Percentiles rank a stretch among this genome's conserved stretches.
phyloP scores from a whole-genome alignment of 805 yeast genomes.

The Diddensiella transvaalensis region DNA sequence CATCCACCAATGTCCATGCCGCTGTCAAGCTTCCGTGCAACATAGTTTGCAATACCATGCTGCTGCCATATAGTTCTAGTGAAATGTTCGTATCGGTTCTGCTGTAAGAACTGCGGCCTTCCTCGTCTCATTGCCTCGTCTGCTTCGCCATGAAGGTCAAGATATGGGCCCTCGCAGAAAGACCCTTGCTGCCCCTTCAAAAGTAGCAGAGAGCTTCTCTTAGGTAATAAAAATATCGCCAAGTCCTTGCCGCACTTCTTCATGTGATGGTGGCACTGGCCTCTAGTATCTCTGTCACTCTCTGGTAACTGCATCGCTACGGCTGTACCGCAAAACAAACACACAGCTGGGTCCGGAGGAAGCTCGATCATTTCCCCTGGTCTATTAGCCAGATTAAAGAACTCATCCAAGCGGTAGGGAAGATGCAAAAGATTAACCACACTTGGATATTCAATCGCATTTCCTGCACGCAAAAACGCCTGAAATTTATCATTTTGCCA shows the following conservation, averaged over 20 bases:
- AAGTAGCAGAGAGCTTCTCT: conserved; percentile 59
- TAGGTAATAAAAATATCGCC: conserved; percentile 72
- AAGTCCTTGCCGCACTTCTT: conserved; percentile 53
- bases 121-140: conserved; percentile 68
- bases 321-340: conserved; percentile 74
- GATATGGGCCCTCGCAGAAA: conserved; percentile 76
- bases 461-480: background rate
- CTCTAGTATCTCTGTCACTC: conserved; percentile 46
- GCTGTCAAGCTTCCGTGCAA: conserved; percentile 77
- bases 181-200: conserved; percentile 77
- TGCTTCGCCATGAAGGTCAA: conserved; percentile 82
- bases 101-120: conserved; percentile 65
- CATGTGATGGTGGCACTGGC: conserved; percentile 74
- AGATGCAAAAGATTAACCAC: conserved; percentile 55
- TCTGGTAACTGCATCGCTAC: conserved; percentile 62
- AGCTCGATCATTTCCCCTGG: conserved; percentile 8
- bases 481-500: background rate
- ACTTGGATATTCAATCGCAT: conserved; percentile 59
- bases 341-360: conserved; percentile 72
- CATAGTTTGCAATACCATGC: conserved; percentile 70
- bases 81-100: conserved; percentile 60
- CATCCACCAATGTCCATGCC: conserved; percentile 90
- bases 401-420: conserved; percentile 63
- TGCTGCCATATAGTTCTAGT: conserved; percentile 69
- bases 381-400: conserved; percentile 46